These are phyloP conservation scores for Botrytis fabae DNA, from an alignment of 2,329 filamentous ascomycete genomes.

Conservation along the genomic window DNA sequence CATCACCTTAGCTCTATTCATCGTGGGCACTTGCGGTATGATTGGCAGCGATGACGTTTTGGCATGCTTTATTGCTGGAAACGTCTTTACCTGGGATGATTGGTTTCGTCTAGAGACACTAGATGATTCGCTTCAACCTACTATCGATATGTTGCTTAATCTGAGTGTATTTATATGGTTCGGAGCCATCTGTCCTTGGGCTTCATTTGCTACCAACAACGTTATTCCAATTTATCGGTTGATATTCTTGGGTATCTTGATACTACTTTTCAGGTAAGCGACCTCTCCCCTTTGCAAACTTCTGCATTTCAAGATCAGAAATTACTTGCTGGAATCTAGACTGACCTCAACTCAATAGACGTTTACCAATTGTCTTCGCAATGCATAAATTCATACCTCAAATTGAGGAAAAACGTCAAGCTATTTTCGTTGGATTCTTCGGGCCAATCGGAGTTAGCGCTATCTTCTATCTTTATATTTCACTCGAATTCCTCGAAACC, in stretches of 20 bases:
- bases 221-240: conserved; percentile 75
- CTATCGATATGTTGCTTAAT: conserved; percentile 92
- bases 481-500: conserved; percentile 67
- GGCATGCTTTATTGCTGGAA: conserved; percentile 90
- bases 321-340: conserved; percentile 11
- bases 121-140: conserved; percentile 91
- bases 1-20: conserved; percentile 81
- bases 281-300: neutral
- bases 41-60: conserved; percentile 87
- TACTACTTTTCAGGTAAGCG: conserved; percentile 65
- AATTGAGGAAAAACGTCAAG: conserved; percentile 72
- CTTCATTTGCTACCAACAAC: conserved; percentile 62
- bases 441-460: conserved; percentile 89
- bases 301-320: neutral
- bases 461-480: conserved; percentile 85
- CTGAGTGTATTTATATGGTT: conserved; percentile 83
- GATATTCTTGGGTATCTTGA: conserved; percentile 69
- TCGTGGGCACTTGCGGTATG: conserved; percentile 87
- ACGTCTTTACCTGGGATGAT: conserved; percentile 88
- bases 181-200: conserved; percentile 82
- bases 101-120: conserved; percentile 89
- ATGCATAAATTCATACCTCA: conserved; percentile 77
- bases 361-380: conserved; percentile 73
- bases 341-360: conserved; percentile 38
- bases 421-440: conserved; percentile 88